A percentile compares a stretch with the other conserved stretches of the same genome.
Evolutionary conservation across 805 yeast species (phyloP).

Genomic region (Jamesozyma piceae): DNA sequence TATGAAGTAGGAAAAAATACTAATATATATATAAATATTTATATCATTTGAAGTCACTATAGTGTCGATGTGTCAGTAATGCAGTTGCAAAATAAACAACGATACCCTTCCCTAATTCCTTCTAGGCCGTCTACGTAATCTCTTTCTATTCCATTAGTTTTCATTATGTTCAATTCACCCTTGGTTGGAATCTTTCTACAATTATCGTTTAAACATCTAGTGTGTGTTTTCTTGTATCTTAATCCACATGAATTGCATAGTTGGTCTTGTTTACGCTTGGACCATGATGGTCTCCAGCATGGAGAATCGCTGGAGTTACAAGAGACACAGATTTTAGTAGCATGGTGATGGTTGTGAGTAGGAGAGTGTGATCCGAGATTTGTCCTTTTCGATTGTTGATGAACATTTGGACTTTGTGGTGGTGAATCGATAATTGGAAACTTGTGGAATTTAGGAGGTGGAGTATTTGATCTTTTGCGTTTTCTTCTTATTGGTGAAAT

Average conservation of each 20-base stretch:
- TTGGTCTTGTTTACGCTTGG: conserved; percentile 72
- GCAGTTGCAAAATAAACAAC: conserved; percentile 40
- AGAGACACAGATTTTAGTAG: conserved; percentile 63
- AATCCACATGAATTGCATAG: conserved; percentile 94
- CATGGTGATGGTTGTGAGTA: conserved; percentile 1
- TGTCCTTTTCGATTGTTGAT: not conserved
- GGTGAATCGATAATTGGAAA: conserved; percentile 16
- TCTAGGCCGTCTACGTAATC: conserved; percentile 14
- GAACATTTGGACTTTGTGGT: conserved; percentile 4
- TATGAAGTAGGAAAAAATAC: too few relatives aligned
- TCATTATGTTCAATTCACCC: conserved; percentile 89
- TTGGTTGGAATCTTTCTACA: conserved; percentile 92
- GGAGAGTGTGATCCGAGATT: not conserved
- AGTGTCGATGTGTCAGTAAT: conserved; percentile 23
- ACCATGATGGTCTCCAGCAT: conserved; percentile 98
- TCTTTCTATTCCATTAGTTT: conserved; percentile 47
- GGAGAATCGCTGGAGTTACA: conserved; percentile 90
- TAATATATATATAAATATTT: too few relatives aligned
- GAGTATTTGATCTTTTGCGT: conserved; percentile 4
- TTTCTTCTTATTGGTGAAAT: conserved; percentile 3
- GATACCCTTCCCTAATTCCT: conserved; percentile 27
- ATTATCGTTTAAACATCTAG: conserved; percentile 65
- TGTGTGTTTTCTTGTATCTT: conserved; percentile 87
- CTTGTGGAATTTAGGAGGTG: conserved; percentile 15
- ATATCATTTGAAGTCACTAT: too few relatives aligned